These are phyloP conservation scores for Epichloe hybrida DNA, from an alignment of 2,329 filamentous ascomycete species.

Conservation along the genomic window DNA sequence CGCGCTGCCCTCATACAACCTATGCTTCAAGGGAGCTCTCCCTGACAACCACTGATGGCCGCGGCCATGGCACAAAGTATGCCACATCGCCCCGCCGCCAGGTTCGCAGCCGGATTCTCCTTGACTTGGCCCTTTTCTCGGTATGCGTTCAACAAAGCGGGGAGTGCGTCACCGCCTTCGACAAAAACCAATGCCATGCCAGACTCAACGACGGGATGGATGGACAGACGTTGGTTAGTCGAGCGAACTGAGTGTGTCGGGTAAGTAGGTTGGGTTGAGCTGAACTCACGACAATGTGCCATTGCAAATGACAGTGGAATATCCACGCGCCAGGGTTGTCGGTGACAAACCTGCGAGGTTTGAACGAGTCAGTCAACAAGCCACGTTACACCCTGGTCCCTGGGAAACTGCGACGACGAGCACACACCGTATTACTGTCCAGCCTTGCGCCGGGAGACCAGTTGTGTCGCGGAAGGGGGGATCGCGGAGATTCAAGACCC, in stretches of 20 bases:
- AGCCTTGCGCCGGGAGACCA: background rate
- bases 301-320: conserved; percentile 4
- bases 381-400: background rate
- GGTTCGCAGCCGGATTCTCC: background rate
- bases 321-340: conserved; percentile 4
- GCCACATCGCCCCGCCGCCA: background rate
- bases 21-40: too few relatives aligned
- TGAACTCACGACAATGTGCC: conserved; percentile 2
- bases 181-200: conserved; percentile 4
- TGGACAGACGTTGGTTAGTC: too few relatives aligned
- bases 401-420: background rate
- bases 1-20: too few relatives aligned
- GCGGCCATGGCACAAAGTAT: background rate
- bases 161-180: background rate
- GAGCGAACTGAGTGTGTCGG: too few relatives aligned
- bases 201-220: background rate
- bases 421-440: conserved; percentile 1
- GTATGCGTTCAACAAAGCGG: background rate
- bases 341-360: background rate
- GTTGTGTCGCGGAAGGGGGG: conserved; percentile 4
- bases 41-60: background rate
- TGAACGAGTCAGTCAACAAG: too few relatives aligned
- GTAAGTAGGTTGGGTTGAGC: too few relatives aligned
- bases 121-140: background rate
- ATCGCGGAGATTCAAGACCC: background rate